Evolutionary conservation across 306 rosid genomes (phyloP).

Genomic region (Vigna unguiculata): DNA sequence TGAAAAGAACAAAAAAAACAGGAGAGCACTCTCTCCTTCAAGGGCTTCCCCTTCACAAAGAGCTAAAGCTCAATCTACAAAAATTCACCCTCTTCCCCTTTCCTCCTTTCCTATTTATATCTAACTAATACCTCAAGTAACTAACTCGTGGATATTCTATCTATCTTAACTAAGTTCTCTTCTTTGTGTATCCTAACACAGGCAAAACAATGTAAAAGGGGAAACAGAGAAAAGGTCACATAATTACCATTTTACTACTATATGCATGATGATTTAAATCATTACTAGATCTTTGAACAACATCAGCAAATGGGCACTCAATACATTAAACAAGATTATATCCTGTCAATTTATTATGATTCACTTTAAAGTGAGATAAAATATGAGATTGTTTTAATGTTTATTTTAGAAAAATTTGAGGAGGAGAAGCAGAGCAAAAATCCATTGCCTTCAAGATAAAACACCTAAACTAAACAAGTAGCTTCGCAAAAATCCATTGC

Average conservation of each 20-base stretch:
- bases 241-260: constrained; percentile 4
- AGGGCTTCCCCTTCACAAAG: no score
- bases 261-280: neutral
- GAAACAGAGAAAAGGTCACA: constrained; percentile 33
- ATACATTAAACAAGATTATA: constrained; percentile 13
- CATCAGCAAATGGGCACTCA: constrained; percentile 16
- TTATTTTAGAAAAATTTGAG: constrained; percentile 4
- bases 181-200: no score
- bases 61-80: no score
- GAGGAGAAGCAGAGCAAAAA: constrained; percentile 30
- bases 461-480: constrained; percentile 22
- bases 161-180: no score
- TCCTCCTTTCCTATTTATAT: no score
- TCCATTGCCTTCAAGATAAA: constrained; percentile 28
- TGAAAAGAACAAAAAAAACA: no score
- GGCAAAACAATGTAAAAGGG: constrained; percentile 13
- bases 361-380: constrained; percentile 11
- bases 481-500: no score
- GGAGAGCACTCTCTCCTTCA: no score
- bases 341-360: constrained; percentile 26
- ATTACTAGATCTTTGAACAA: constrained; percentile 11
- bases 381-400: constrained; percentile 10
- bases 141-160: no score
- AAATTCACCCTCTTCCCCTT: no score
- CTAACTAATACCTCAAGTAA: no score